Base-by-base conservation (phyloP, 257 asterid species). In the Penstemon newberryi region DNA sequence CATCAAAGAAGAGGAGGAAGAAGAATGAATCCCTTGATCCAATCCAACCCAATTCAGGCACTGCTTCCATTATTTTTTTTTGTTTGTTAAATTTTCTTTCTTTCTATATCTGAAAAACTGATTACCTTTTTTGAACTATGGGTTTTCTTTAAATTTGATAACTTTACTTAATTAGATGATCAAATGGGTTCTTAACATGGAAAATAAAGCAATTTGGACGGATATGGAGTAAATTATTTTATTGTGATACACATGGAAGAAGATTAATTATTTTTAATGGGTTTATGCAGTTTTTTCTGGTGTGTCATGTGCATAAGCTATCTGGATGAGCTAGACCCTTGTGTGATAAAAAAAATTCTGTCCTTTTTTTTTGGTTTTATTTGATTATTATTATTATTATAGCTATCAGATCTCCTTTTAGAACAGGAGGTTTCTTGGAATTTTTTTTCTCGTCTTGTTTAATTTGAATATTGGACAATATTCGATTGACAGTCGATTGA, bases 21-120 rank as follows among this genome's bases (percentile, higher is more conserved):
- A 84, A 86, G 80, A 83, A 78, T 18, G 71, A 60, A 52, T 55
- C 81, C 6, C 75, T 51, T 66, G 82, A 75, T 76, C 79, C 80
- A 41, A 65, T 63, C 56, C 81, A 63, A 51, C 71, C 84, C 45
- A 62, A 56, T 79, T 80, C 88, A 8, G 88, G 91, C 77, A 66
- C 49, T 60, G 11, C 2, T 62, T 56, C 8, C 13, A 19, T 60
- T 38, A 11, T 25, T 51, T 55, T 43, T 15, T 46, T 37, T 4
- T 8, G 9, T 37, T 4, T 8, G 9, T 25, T 25, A 25, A 25
- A 25, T 3, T 60, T 49, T 60, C 36, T 12, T 54, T 37, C 25
- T 25, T 25, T 11, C 0, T 53, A 58, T 53, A 54, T 61, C 36
- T 33, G 7, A 63, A 57, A 67, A 55, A 57, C 45, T 7, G 55